phyloP scores from a whole-genome alignment of 495 filamentous ascomycete genomes.

The Rusavskia elegans region DNA sequence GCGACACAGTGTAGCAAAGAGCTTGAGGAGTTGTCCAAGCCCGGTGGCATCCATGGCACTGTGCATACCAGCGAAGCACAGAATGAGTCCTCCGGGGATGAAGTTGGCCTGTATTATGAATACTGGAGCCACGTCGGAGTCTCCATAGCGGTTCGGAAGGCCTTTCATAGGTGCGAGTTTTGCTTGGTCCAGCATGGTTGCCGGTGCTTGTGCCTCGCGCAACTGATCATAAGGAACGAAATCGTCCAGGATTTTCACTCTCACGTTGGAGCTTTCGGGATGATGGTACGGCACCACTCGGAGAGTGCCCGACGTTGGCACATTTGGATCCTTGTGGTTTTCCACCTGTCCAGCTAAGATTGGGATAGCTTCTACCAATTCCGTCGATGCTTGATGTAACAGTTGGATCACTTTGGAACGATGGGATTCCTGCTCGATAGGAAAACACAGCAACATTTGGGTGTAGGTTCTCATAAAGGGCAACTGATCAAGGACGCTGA shows the following conservation, averaged over 20 bases:
- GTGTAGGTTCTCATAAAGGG: constrained; percentile 24
- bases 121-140: constrained; percentile 21
- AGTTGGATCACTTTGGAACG: constrained; percentile 17
- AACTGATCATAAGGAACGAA: constrained; percentile 25
- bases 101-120: constrained; percentile 37
- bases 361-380: constrained; percentile 27
- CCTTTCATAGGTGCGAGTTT: constrained; percentile 32
- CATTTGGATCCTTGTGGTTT: constrained; percentile 19
- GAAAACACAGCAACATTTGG: constrained; percentile 27
- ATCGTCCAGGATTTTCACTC: constrained; percentile 28
- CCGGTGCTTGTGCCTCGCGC: constrained; percentile 25
- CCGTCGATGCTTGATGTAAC: constrained; percentile 21
- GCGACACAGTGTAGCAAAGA: constrained; percentile 37
- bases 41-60: constrained; percentile 37
- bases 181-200: constrained; percentile 36
- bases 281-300: constrained; percentile 22
- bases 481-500: constrained; percentile 18
- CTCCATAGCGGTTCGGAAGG: constrained; percentile 15
- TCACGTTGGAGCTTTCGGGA: constrained; percentile 17
- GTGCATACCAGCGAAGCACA: constrained; percentile 33
- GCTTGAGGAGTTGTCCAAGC: constrained; percentile 30
- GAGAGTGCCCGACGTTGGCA: constrained; percentile 19
- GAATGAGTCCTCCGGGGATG: constrained; percentile 31
- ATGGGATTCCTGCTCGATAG: constrained; percentile 13
- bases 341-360: constrained; percentile 40